phyloP scores from a whole-genome alignment of 202 grass and related monocot genomes.

The Setaria italica region DNA sequence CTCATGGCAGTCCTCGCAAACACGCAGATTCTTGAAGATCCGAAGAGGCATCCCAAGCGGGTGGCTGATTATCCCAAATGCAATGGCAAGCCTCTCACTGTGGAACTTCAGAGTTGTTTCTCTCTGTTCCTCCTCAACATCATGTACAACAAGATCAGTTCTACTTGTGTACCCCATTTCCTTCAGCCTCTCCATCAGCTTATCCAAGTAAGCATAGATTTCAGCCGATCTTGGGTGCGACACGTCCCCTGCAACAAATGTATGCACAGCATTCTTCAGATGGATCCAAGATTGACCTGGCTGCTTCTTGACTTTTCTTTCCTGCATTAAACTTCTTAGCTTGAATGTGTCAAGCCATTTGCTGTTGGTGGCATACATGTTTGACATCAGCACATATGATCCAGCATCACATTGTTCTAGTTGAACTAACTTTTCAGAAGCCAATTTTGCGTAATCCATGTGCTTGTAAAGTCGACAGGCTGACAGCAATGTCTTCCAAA shows the following conservation, averaged over 20 bases:
- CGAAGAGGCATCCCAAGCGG: slow-evolving; percentile 49
- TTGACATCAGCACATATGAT: slow-evolving; percentile 73
- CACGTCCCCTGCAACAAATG: slow-evolving; percentile 52
- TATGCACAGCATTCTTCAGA: slow-evolving; percentile 57
- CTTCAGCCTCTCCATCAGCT: slow-evolving; percentile 58
- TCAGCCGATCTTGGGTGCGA: slow-evolving; percentile 53
- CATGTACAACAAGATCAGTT: slow-evolving; percentile 65
- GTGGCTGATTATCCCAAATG: slow-evolving; percentile 66
- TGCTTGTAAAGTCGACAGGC: slow-evolving; percentile 68
- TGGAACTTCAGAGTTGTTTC: slow-evolving; percentile 64
- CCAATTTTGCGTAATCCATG: slow-evolving; percentile 53
- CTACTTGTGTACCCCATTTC: slow-evolving; percentile 65
- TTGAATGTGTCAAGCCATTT: slow-evolving; percentile 67
- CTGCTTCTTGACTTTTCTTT: slow-evolving; percentile 58
- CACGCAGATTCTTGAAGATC: slow-evolving; percentile 72
- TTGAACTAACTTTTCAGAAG: slow-evolving; percentile 61
- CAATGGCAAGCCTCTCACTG: slow-evolving; percentile 67
- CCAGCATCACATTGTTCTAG: slow-evolving; percentile 59
- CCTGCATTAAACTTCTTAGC: slow-evolving; percentile 61
- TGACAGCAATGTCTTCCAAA: slow-evolving; percentile 70
- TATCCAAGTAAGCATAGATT: slow-evolving; percentile 58
- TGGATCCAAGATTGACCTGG: slow-evolving; percentile 76
- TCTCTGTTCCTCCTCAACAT: slow-evolving; percentile 68
- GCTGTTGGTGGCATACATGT: slow-evolving; percentile 65
- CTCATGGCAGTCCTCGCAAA: slow-evolving; percentile 71